These are phyloP conservation scores for Pseudocercospora eumusae DNA, from an alignment of 2,329 filamentous ascomycete species.

Conservation along the genomic window DNA sequence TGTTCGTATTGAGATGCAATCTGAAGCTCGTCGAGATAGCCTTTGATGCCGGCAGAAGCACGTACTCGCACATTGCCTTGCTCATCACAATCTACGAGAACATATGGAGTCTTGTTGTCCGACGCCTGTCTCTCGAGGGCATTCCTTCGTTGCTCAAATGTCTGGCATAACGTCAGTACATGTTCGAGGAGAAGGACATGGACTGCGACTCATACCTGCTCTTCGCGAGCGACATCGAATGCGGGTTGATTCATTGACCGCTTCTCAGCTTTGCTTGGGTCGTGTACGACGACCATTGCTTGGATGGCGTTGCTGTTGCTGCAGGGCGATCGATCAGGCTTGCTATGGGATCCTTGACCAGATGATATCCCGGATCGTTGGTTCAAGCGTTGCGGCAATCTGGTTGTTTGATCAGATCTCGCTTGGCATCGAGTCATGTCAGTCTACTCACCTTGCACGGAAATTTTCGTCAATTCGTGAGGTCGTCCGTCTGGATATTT, in stretches of 20 bases:
- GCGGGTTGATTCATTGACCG: neutral
- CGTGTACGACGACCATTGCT: slow-evolving; percentile 16
- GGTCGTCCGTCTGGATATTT: neutral
- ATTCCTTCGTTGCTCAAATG: slow-evolving; percentile 11
- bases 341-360: slow-evolving; percentile 3
- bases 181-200: neutral
- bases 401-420: neutral
- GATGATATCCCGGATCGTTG: neutral
- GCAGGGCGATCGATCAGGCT: neutral
- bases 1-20: slow-evolving; percentile 12
- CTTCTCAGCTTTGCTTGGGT: neutral
- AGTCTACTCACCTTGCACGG: neutral
- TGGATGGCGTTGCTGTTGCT: neutral
- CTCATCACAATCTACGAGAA: slow-evolving; percentile 21
- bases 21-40: slow-evolving; percentile 14
- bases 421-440: neutral
- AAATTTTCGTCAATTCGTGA: neutral
- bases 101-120: slow-evolving; percentile 14
- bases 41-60: slow-evolving; percentile 17
- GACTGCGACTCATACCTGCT: neutral
- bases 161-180: slow-evolving; percentile 4
- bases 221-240: neutral
- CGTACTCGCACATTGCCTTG: slow-evolving; percentile 19
- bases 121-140: slow-evolving; percentile 11
- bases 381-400: neutral